Evolutionary conservation across 169 alveolate genomes (phyloP), one percentile per base, ranked within the genome.

Genomic region (Babesia caballi): DNA sequence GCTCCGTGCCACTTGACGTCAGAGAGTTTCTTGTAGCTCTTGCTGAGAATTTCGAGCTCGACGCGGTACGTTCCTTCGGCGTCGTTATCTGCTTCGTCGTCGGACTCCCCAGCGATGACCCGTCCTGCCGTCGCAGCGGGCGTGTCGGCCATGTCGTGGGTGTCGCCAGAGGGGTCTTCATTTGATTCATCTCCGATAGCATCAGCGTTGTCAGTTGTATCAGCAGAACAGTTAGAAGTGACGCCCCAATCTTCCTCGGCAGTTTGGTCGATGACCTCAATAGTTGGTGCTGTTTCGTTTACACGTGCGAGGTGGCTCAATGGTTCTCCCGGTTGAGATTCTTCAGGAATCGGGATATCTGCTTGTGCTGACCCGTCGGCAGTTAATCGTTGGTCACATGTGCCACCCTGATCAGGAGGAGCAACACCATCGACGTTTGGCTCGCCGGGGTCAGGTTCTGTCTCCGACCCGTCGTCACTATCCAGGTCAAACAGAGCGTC

Each of bases 1-100:
- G 91, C 66, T 50, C 89, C 90, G 28, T 69, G 70, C 92, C 93
- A 90, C 66, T 67, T 70, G 25, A 53, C 66, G 59, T 50, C 85
- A 23, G 57, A 74, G 28, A 40, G 63, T 38, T 38, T 70, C 32
- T 80, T 67, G 65, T 51, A 61, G 47, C 40, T 85, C 35, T 42
- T 77, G 28, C 71, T 61, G 32, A 58, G 35, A 35, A 46, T 72
- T 7, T 66, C 76, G 21, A 52, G 65, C 57, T 78, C 87, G 7
- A 65, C 66, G 28, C 68, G 63, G 38, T 59, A 71, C 2, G 33
- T 49, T 2, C 32, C 6, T 2, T 51, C 68, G 15, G 61, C 3
- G 2, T 38, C 68, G 0, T 53, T 76, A 7, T 21, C 30, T 15
- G 8, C 38, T 17, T 41, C 61, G 32, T 46, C 60, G 28, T 56